Base-by-base conservation (phyloP, 768 basidiomycete species). In the Mycena epipterygia region DNA sequence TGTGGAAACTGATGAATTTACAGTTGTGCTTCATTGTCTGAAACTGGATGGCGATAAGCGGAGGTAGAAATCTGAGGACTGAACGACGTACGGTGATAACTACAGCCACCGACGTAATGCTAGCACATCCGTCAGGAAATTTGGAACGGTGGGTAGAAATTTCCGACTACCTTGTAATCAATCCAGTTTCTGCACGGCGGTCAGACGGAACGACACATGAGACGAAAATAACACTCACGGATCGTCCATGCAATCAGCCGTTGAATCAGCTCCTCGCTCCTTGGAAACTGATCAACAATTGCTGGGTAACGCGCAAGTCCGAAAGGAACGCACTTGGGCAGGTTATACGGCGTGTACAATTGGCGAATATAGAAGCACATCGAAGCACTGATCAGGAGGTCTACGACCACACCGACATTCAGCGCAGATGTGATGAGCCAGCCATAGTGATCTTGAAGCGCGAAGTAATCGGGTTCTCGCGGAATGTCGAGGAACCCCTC, bases 361-460 rank as follows among this genome's bases (percentile, higher is more conserved):
- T 64, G 64, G 2, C 70, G 29, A 13, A 84, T 68, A 64, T 80
- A 81, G 46, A 78, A 81, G 46, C 81, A 70, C 75, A 84, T 75
- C 25, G 78, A 75, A 0, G 70, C 71, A 0, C 80, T 78, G 64
- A 83, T 79, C 11, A 77, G 68, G 30, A 82, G 65, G 52, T 84
- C 83, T 16, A 81, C 64, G 1, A 70, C 73, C 2, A 76, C 79
- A 13, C 81, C 78, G 14, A 76, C 69, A 17, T 71, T 72, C 42
- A 82, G 76, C 7, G 81, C 70, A 17, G 75, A 72, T 0, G 79
- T 77, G 25, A 83, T 78, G 11, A 83, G 70, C 82, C 81, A 82
- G n/a, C 73, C 71, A 52, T 75, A 77, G 8, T 74, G 61, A 7
- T 74, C 68, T 76, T 75, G 59, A 74, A 82, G 53, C 7, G 42